phyloP scores from a whole-genome alignment of 352 stramenopile species.

The Phytophthora pistaciae region DNA sequence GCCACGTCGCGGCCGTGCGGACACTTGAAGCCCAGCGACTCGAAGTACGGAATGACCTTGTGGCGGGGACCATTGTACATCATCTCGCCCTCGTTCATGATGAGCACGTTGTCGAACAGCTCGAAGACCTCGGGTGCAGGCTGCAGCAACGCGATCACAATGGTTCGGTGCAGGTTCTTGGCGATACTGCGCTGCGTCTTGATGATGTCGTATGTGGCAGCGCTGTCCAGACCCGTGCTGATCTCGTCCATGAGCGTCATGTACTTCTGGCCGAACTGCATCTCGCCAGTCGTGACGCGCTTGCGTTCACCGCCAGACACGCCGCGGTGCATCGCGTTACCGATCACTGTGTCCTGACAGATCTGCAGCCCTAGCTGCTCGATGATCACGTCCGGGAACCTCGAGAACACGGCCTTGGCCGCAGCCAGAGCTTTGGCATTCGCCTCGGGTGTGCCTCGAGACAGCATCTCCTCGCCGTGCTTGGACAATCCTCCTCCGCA shows the following conservation, averaged over 20 bases:
- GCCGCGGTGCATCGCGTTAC: conserved; percentile 57
- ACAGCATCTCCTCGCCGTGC: conserved; percentile 46
- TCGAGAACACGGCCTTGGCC: conserved; percentile 25
- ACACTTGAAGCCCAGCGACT: conserved; percentile 37
- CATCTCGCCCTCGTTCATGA: conserved; percentile 85
- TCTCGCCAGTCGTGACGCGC: conserved; percentile 79
- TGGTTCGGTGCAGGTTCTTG: conserved; percentile 38
- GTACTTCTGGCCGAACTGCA: conserved; percentile 75
- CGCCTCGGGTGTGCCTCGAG: conserved; percentile 39
- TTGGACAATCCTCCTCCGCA: conserved; percentile 39
- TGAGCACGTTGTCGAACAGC: conserved; percentile 46
- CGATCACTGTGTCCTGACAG: conserved; percentile 61
- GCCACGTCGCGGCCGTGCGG: conserved; percentile 40
- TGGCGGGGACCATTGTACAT: conserved; percentile 83
- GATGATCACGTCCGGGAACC: conserved; percentile 59
- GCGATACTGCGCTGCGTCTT: conserved; percentile 40
- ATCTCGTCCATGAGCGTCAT: conserved; percentile 91
- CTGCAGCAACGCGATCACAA: conserved; percentile 78
- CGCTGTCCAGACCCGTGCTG: conserved; percentile 90
- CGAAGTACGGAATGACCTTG: conserved; percentile 79
- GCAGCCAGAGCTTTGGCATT: conserved; percentile 34
- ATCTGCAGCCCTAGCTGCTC: conserved; percentile 54
- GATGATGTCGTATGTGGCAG: conserved; percentile 82
- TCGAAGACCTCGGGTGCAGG: conserved; percentile 71
- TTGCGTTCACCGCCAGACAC: conserved; percentile 77